A percentile compares a stretch with the other conserved stretches of the same genome.
Conservation (phyloP, 2,329 filamentous ascomycete species). For the Westerdykella aurantiaca region DNA sequence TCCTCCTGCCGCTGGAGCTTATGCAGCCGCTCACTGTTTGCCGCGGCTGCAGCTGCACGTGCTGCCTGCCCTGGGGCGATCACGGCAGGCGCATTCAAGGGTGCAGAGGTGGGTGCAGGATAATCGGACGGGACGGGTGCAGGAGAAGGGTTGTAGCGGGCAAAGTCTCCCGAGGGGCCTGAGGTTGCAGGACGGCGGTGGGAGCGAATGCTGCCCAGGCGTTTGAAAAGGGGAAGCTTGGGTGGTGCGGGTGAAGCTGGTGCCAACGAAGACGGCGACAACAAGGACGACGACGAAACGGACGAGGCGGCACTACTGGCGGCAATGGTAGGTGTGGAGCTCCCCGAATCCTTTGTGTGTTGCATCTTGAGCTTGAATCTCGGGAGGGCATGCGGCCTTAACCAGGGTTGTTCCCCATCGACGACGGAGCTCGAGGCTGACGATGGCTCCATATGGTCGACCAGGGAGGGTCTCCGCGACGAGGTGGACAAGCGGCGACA, state of each 20-base stretch:
- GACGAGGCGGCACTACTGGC: background rate
- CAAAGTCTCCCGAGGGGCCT: conserved; percentile 21
- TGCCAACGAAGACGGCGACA: no score
- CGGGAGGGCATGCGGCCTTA: background rate
- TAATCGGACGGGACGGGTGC: conserved; percentile 18
- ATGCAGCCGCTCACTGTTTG: conserved; percentile 28
- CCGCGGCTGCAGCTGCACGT: conserved; percentile 32
- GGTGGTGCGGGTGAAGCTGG: conserved; percentile 2
- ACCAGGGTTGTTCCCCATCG: background rate
- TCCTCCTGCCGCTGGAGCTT: conserved; percentile 29
- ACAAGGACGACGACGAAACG: no score
- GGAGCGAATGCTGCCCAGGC: conserved; percentile 25
- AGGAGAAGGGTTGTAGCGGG: conserved; percentile 20
- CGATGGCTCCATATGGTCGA: conserved; percentile 20
- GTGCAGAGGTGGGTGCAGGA: conserved; percentile 4
- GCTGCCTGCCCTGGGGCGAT: conserved; percentile 19
- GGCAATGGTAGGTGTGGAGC: conserved; percentile 9
- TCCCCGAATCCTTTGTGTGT: conserved; percentile 28
- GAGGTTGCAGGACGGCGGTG: conserved; percentile 25
- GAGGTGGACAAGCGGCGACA: conserved; percentile 31
- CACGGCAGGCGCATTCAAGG: conserved; percentile 1
- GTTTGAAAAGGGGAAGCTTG: conserved; percentile 25
- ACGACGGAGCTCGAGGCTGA: conserved; percentile 8
- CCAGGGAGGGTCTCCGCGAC: conserved; percentile 28
- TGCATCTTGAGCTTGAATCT: conserved; percentile 11